Base-by-base conservation (phyloP, 2,329 filamentous ascomycete genomes). In the Neocucurbitaria cava region DNA sequence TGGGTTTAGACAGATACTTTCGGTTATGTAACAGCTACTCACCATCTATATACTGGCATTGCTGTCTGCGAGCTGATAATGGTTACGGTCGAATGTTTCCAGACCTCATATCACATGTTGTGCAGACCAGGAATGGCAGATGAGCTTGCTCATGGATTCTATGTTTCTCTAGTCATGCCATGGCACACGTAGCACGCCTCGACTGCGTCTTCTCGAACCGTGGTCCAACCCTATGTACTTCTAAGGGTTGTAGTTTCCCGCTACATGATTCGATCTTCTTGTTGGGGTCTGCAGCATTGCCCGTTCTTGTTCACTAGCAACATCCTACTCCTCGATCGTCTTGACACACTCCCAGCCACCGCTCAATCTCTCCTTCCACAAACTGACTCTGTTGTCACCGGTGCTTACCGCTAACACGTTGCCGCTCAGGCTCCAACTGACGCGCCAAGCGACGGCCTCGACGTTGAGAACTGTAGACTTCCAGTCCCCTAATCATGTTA, bases 311-410 rank as follows among this genome's bases (percentile, higher is more conserved):
- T 18, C 23, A 11, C 33, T 20, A 3, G 11, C 26, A 17, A 18
- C 6, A 20, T n/a, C 26, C 50, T 73, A 96, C 80, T 96, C 92
- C 76, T 96, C 94, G 74, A 99, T 93, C 55, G 91, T 92, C 85
- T 96, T 97, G 64, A 98, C 91, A 70, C 90, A 91, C 79, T 98
- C 93, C 95, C 95, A 99, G 73, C 96, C 91, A 50, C 95, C 95
- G 75, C 90, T 90, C 67, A 99, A 81, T 75, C 96, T 96, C 85
- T 99, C 95, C 85, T 98, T 99, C 94, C 94, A 99, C 76, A 99
- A 78, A 49, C 89, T 96, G 51, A 99, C 93, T 80, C 96, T 93
- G 83, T 99, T 99, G 79, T 99, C 94, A 23, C 90, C 91, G 35
- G 92, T 92, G 73, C 90, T 95, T 59, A 97, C 92, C 9, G 95